Conservation (phyloP, 1,139 yeast genomes). For the Ogataea hybrid region DNA sequence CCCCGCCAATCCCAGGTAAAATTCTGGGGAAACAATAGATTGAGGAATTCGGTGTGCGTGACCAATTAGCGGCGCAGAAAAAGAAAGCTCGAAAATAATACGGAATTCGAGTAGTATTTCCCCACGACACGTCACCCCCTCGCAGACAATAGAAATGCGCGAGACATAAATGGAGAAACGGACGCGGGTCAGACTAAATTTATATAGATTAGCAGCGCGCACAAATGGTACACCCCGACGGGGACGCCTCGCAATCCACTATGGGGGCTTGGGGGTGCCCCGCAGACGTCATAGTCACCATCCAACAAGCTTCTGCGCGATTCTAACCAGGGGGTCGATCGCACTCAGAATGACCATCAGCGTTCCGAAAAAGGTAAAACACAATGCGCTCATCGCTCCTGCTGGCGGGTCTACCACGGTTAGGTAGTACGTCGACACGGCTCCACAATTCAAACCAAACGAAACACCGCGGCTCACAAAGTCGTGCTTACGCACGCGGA, state of each 20-base stretch:
- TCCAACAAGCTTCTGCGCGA: constrained; percentile 36
- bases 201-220: not conserved
- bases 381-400: constrained; percentile 71
- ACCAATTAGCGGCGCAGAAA: constrained; percentile 11
- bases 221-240: not conserved
- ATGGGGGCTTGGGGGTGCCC: not conserved
- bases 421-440: constrained; percentile 77
- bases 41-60: constrained; percentile 9
- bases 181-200: constrained; percentile 12
- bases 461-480: constrained; percentile 76
- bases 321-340: constrained; percentile 43
- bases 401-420: constrained; percentile 72
- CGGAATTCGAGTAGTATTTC: not conserved
- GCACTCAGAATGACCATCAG: constrained; percentile 69
- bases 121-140: constrained; percentile 5
- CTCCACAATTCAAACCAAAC: constrained; percentile 76
- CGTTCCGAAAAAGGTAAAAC: constrained; percentile 72
- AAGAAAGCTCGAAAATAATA: constrained; percentile 3
- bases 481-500: constrained; percentile 59
- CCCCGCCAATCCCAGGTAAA: constrained; percentile 7
- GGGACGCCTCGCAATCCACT: not conserved
- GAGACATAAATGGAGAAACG: constrained; percentile 10
- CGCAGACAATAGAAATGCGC: not conserved
- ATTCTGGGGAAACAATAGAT: constrained; percentile 12
- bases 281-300: constrained; percentile 11